Percentiles rank a stretch among this genome's conserved stretches.
Conservation (phyloP, 805 yeast genomes). For the Debaryomyces castellii region DNA sequence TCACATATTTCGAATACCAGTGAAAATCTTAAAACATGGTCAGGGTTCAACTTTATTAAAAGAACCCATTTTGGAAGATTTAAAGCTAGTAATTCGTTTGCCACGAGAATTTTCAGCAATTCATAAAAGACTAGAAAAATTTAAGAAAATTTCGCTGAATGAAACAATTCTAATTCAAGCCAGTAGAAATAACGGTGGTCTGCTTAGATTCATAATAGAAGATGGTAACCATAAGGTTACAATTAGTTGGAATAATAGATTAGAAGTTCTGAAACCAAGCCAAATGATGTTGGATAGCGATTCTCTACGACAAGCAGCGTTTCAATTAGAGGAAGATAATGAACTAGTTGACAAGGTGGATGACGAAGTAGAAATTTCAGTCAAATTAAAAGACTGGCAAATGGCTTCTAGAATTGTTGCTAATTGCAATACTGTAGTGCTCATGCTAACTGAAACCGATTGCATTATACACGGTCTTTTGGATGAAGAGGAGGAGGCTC, state of each 20-base stretch:
- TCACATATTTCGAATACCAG: constrained; percentile 72
- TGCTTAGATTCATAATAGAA: constrained; percentile 52
- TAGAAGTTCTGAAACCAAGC: constrained; percentile 43
- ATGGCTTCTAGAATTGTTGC: constrained; percentile 61
- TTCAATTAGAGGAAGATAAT: constrained; percentile 1
- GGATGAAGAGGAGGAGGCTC: constrained; percentile 64
- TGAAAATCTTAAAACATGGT: constrained; percentile 55
- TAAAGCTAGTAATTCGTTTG: constrained; percentile 56
- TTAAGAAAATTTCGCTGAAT: constrained; percentile 40
- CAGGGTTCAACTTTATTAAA: constrained; percentile 48
- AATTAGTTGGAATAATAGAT: constrained; percentile 57
- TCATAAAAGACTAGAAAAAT: constrained; percentile 66
- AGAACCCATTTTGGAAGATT: constrained; percentile 62
- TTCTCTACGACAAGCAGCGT: constrained; percentile 16
- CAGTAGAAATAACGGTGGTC: constrained; percentile 44
- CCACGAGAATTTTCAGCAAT: constrained; percentile 50
- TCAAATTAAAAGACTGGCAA: constrained; percentile 67
- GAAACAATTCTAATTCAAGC: constrained; percentile 53
- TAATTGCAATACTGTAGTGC: constrained; percentile 57
- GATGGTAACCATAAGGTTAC: constrained; percentile 53
- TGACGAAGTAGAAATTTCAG: constrained; percentile 45
- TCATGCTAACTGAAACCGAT: constrained; percentile 56
- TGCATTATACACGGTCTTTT: constrained; percentile 66
- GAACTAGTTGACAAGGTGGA: constrained; percentile 10
- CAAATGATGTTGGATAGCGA: constrained; percentile 18